Base-by-base conservation (phyloP, 192 early-diverging fungal genomes). In the Gryganskiella cystojenkinii region DNA sequence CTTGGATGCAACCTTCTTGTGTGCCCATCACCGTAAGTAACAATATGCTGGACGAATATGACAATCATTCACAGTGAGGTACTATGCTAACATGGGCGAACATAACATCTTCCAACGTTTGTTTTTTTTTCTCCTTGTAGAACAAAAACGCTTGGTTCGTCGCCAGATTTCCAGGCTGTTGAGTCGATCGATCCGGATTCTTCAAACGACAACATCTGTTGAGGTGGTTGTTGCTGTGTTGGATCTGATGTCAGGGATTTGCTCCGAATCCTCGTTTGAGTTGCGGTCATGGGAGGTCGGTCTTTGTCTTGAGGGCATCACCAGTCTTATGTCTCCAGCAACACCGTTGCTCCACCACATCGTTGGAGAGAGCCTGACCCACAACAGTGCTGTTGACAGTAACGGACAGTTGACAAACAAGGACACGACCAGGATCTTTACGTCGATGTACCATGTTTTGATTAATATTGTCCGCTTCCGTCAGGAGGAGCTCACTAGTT, bases 391-490 rank as follows among this genome's bases (percentile, higher is more conserved):
- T 34, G 51, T 19, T 27, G 64, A 33, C 76, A 58, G 8, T 25
- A 47, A n/a, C 44, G 66, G 10, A 43, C n/a, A 34, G 5, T 28
- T 69, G 61, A 78, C 61, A 2, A 78, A 78, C 34, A 56, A 28
- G 71, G 83, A 47, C 56, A 84, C 62, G 43, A 72, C 31, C 34
- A 68, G 37, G 47, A 67, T 89, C 27, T 89, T 88, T 64, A 80
- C 84, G 22, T 73, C 70, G 14, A 28, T 88, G 25, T 89, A 84
- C 44, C 64, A 82, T 25, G 61, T 90, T 11, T 60, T 92, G 37
- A 68, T 78, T 14, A 83, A 83, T n/a, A 44, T 89, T 25, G 50
- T 88, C 7, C 59, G 80, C 9, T 71, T 80, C 62, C 80, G 86
- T 33, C 86, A 85, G 46, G 85, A 88, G 31, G 61, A 79, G 19